A percentile compares a stretch with the other conserved stretches of the same genome.
phyloP scores from a whole-genome alignment of 225 moss, liverwort and hornwort species.

The Takakia lepidozioides region DNA sequence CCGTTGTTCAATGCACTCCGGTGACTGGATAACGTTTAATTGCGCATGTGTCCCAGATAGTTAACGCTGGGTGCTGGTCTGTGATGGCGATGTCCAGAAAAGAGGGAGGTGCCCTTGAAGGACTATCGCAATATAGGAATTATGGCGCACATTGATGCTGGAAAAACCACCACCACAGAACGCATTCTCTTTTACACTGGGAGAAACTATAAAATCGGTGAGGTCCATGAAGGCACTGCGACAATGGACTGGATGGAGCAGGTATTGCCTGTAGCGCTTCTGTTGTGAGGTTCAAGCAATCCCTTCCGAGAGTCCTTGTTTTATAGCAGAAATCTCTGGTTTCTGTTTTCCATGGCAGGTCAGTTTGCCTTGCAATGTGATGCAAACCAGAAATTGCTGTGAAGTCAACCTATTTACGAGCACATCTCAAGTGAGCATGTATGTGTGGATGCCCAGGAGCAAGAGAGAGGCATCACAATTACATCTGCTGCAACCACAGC shows the following conservation, averaged over 20 bases:
- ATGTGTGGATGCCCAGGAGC: conserved; percentile 66
- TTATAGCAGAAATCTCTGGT: too few species aligned
- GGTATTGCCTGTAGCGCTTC: conserved; percentile 11
- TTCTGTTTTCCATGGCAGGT: too few species aligned
- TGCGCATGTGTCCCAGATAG: too few species aligned
- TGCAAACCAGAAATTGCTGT: too few species aligned
- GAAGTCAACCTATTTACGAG: too few species aligned
- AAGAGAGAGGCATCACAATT: conserved; percentile 93
- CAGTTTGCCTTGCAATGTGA: too few species aligned
- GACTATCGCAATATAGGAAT: conserved; percentile 96
- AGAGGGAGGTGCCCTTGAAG: conserved; percentile 60
- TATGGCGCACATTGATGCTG: conserved; percentile 98
- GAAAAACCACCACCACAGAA: conserved; percentile 95
- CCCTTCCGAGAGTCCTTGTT: too few species aligned
- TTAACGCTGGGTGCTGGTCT: too few species aligned
- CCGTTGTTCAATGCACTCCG: too few species aligned
- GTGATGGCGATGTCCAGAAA: conserved; percentile 54
- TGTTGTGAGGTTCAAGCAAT: too few species aligned
- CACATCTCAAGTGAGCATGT: too few species aligned
- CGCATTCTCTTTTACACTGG: conserved; percentile 94
- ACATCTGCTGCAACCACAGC: conserved; percentile 96
- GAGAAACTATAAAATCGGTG: conserved; percentile 93
- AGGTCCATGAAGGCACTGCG: conserved; percentile 97
- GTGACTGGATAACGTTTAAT: too few species aligned
- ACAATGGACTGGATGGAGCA: conserved; percentile 99